phyloP scores from a whole-genome alignment of 2,329 filamentous ascomycete genomes.

The Teratosphaeria pseudoeucalypti region DNA sequence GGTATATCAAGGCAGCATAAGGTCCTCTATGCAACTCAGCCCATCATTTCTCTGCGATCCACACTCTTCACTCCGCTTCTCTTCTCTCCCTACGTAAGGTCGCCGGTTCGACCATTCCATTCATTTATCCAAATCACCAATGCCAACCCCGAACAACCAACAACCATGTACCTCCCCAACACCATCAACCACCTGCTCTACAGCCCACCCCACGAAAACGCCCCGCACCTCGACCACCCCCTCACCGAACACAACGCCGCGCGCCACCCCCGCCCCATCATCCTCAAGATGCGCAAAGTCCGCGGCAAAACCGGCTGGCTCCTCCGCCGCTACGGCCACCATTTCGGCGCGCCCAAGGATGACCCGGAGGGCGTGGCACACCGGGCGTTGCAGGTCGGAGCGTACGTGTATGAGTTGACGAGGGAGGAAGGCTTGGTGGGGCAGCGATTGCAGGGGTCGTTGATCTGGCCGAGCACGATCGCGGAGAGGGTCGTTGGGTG shows the following conservation, averaged over 20 bases:
- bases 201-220: not conserved
- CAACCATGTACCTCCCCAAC: not conserved
- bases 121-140: not conserved
- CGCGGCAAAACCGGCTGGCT: not conserved
- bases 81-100: not conserved
- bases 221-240: not conserved
- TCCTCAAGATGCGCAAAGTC: conserved; percentile 1
- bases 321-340: not conserved
- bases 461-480: not conserved
- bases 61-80: not conserved
- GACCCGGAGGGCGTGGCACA: not conserved
- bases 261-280: not conserved
- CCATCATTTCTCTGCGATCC: not conserved
- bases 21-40: not conserved
- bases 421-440: not conserved
- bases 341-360: not conserved
- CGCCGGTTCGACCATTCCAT: not conserved
- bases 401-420: not conserved
- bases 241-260: not conserved
- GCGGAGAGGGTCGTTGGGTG: not conserved
- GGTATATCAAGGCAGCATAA: not conserved
- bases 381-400: not conserved
- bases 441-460: not conserved
- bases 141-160: not conserved
- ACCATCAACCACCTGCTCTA: not conserved